phyloP scores from a whole-genome alignment of 345 rosid genomes.

The Geranium brycei region DNA sequence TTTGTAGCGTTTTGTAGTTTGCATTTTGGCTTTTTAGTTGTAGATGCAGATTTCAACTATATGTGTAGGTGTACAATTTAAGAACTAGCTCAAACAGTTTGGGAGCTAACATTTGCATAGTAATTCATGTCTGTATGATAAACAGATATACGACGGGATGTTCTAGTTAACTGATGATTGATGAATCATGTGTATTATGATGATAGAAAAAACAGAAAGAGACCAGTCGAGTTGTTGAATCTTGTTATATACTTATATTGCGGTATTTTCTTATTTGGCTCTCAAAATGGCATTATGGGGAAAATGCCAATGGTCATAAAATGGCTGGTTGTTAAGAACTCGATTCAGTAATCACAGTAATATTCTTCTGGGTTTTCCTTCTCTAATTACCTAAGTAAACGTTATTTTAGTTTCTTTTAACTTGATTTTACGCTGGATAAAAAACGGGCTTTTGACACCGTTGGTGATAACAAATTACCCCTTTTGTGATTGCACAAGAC shows the following conservation, averaged over 20 bases:
- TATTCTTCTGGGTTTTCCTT: background rate
- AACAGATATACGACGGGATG: too few species aligned
- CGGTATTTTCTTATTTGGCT: background rate
- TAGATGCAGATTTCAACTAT: background rate
- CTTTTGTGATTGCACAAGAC: background rate
- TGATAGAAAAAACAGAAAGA: too few species aligned
- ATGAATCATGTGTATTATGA: too few species aligned
- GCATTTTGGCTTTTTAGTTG: background rate
- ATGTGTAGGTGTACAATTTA: background rate
- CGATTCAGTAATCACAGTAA: background rate
- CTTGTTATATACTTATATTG: background rate
- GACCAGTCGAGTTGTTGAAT: too few species aligned
- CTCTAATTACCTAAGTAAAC: background rate
- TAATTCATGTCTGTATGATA: background rate
- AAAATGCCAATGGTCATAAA: background rate
- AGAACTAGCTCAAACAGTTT: background rate
- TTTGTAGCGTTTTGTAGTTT: background rate
- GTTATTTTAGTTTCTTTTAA: too few species aligned
- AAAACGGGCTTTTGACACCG: background rate
- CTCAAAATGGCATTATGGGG: background rate
- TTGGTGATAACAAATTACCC: background rate
- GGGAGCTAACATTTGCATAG: background rate
- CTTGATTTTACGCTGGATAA: background rate
- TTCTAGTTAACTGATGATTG: too few species aligned
- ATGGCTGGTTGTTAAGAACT: background rate